Evolutionary conservation across 345 rosid genomes (phyloP).

Genomic region (Salix arbutifolia): DNA sequence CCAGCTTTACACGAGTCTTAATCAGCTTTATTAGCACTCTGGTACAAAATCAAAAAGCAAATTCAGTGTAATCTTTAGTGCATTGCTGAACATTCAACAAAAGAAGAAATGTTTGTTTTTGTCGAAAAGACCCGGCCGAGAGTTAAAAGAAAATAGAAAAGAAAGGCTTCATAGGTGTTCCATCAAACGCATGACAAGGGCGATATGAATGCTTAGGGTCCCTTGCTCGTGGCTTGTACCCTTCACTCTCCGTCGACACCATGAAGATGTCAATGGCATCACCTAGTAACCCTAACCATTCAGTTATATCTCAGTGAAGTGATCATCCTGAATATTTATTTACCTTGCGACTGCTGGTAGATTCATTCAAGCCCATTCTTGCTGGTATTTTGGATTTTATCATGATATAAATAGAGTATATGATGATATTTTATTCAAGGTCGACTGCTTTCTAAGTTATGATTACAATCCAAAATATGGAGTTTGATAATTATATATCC

Average conservation of each 20-base stretch:
- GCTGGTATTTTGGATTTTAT: too few species aligned
- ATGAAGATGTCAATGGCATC: not conserved
- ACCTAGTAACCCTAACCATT: not conserved
- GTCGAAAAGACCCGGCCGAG: not conserved
- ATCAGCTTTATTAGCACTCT: conserved; percentile 4
- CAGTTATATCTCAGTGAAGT: not conserved
- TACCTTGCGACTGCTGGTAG: not conserved
- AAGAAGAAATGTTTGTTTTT: not conserved
- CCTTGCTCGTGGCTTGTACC: not conserved
- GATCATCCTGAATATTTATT: too few species aligned
- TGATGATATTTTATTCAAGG: not conserved
- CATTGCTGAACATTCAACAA: not conserved
- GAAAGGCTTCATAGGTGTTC: not conserved
- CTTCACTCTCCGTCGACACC: not conserved
- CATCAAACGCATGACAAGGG: not conserved
- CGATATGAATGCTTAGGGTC: not conserved
- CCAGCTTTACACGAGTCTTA: not conserved
- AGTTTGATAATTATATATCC: not conserved
- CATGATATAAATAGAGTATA: too few species aligned
- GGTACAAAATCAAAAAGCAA: not conserved
- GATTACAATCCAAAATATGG: not conserved
- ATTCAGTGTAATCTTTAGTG: not conserved
- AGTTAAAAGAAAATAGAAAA: not conserved
- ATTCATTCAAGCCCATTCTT: not conserved
- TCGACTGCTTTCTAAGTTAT: not conserved